Base-by-base conservation (phyloP, 768 basidiomycete species). In the Sporobolomyces phaffii region DNA sequence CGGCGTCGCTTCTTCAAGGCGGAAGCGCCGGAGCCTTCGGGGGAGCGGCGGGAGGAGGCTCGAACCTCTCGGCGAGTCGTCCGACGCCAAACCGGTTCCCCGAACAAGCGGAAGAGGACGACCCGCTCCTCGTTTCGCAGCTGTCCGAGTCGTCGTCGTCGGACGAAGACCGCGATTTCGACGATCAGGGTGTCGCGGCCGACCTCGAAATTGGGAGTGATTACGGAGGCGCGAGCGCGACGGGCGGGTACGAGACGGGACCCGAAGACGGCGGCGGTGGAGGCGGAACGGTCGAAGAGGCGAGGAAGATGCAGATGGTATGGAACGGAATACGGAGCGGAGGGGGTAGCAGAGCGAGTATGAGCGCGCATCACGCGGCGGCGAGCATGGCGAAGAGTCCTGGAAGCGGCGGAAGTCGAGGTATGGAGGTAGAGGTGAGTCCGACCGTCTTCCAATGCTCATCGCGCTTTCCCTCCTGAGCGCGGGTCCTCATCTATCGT, bases 291-390 rank as follows among this genome's bases (percentile, higher is more conserved):
- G 3, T 56, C 38, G 68, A 69, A 45, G 18, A 62, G 8, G 38
- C 38, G 33, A 24, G 57, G 28, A 56, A 45, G 14, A 66, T 41
- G 44, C 38, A 59, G 5, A 51, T 68, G 33, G 61, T 70, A 10
- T 70, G 69, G 69, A 70, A 65, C 33, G 69, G 69, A 41, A 70
- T 70, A 51, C 22, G 66, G 29, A 57, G 69, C n/a, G 65, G 69
- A 3, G 59, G 61, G 0, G 65, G 69, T 5, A 43, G 29, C 10
- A 47, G 44, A 2, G 47, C 49, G 10, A 54, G 49, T 20, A 44
- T 50, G 1, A 57, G 47, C 22, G 31, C 48, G 47, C 52, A 33
- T 20, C n/a, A 20, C 0, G 18, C 44, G 5, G 13, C 36, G 26
- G 41, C 31, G 14, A 34, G 18, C 9, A 24, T 52, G n/a, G 57